Evolutionary conservation across 2,329 filamentous ascomycete genomes (phyloP).

Genomic region (Aspergillus ruber): DNA sequence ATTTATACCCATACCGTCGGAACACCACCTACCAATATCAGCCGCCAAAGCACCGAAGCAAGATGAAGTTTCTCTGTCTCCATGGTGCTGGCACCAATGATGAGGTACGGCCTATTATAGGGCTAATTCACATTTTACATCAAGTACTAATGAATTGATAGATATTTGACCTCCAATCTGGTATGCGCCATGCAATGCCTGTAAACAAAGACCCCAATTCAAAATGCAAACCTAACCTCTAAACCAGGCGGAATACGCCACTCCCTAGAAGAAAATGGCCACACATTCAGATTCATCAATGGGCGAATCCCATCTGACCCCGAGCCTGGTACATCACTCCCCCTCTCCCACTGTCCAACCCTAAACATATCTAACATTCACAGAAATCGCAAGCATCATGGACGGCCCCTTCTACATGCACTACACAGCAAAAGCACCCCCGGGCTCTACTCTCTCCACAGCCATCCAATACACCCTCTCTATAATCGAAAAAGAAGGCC

Average conservation of each 20-base stretch:
- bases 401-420: slow-evolving; percentile 28
- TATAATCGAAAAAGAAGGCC: slow-evolving; percentile 19
- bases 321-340: slow-evolving; percentile 19
- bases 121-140: background rate
- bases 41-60: background rate
- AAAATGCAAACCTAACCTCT: slow-evolving; percentile 3
- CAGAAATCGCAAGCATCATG: slow-evolving; percentile 25
- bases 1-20: too few relatives aligned
- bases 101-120: slow-evolving; percentile 16
- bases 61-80: slow-evolving; percentile 28
- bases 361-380: background rate
- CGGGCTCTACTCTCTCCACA: slow-evolving; percentile 15
- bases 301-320: slow-evolving; percentile 18
- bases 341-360: background rate
- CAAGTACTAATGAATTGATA: slow-evolving; percentile 5
- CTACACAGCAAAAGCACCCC: slow-evolving; percentile 17
- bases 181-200: slow-evolving; percentile 4
- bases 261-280: slow-evolving; percentile 19
- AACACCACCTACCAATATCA: too few relatives aligned
- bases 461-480: slow-evolving; percentile 20
- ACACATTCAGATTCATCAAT: slow-evolving; percentile 24
- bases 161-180: slow-evolving; percentile 31
- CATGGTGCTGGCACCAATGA: slow-evolving; percentile 26
- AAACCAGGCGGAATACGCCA: slow-evolving; percentile 23
- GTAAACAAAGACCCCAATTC: background rate